Evolutionary conservation across 371 early-diverging fungal genomes (phyloP).

Genomic region (Circinella umbellata): DNA sequence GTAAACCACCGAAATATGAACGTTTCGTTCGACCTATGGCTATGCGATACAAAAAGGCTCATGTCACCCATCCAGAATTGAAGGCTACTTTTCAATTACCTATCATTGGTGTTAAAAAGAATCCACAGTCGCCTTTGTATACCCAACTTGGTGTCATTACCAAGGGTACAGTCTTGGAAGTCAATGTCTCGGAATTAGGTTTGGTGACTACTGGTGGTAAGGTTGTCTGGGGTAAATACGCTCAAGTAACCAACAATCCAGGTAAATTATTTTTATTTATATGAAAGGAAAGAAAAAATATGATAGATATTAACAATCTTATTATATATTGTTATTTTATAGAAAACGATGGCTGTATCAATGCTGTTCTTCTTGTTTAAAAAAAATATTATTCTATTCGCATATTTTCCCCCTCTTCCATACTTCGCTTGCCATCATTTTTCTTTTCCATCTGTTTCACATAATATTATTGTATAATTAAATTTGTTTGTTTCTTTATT

Average conservation of each 20-base stretch:
- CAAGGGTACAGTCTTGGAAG: conserved; percentile 99
- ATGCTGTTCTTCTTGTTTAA: conserved; percentile 93
- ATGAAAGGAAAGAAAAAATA: not conserved
- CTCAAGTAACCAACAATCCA: conserved; percentile 96
- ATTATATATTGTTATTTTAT: conserved; percentile 1
- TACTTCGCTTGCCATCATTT: not conserved
- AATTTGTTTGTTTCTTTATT: conserved; percentile 3
- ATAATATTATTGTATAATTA: conserved; percentile 3
- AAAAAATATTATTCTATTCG: not conserved
- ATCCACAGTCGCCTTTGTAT: conserved; percentile 97
- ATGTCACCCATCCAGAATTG: conserved; percentile 99
- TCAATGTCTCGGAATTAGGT: conserved; percentile 93
- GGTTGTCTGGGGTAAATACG: conserved; percentile 99
- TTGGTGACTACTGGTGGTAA: conserved; percentile 98
- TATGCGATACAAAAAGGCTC: conserved; percentile 98
- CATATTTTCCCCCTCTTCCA: not conserved
- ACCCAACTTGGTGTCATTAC: conserved; percentile 99
- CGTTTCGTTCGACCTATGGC: conserved; percentile 99
- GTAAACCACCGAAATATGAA: conserved; percentile 99
- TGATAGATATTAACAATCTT: not conserved
- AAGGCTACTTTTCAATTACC: conserved; percentile 98
- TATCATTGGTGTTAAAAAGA: conserved; percentile 99
- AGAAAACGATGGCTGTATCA: conserved; percentile 97
- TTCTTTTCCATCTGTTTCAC: not conserved
- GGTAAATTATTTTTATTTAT: conserved; percentile 50